Conservation (phyloP, 805 yeast species). For the Sporopachydermia lactativora region DNA sequence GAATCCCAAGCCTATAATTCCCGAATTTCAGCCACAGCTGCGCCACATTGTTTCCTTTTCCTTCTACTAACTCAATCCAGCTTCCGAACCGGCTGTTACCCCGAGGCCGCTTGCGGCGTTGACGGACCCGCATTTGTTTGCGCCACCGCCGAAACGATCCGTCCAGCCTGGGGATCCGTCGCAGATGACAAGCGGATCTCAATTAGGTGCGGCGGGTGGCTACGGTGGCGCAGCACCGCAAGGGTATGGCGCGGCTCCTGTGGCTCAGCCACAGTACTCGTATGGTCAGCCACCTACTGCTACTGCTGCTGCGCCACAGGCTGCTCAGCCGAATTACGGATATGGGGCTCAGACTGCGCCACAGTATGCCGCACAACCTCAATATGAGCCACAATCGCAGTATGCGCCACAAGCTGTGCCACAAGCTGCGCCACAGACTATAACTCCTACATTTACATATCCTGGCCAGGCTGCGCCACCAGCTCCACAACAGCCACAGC, state of each 20-base stretch:
- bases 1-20: no score
- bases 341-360: conserved; percentile 3
- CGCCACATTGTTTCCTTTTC: no score
- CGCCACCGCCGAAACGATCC: not conserved
- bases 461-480: conserved; percentile 4
- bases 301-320: conserved; percentile 6
- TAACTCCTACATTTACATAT: conserved; percentile 6
- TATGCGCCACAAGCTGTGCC: conserved; percentile 10
- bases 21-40: no score
- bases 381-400: no score
- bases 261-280: no score
- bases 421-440: conserved; percentile 5
- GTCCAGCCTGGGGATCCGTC: not conserved
- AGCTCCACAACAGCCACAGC: conserved; percentile 1
- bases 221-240: no score
- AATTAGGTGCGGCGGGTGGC: no score
- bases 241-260: no score
- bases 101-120: not conserved
- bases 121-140: not conserved
- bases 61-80: no score
- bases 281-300: conserved; percentile 7
- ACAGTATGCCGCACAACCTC: not conserved
- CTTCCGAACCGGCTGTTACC: not conserved
- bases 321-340: conserved; percentile 6
- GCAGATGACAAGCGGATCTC: no score